These are phyloP conservation scores for Calonectria leucothoes DNA, from an alignment of 2,329 filamentous ascomycete genomes.

Conservation along the genomic window DNA sequence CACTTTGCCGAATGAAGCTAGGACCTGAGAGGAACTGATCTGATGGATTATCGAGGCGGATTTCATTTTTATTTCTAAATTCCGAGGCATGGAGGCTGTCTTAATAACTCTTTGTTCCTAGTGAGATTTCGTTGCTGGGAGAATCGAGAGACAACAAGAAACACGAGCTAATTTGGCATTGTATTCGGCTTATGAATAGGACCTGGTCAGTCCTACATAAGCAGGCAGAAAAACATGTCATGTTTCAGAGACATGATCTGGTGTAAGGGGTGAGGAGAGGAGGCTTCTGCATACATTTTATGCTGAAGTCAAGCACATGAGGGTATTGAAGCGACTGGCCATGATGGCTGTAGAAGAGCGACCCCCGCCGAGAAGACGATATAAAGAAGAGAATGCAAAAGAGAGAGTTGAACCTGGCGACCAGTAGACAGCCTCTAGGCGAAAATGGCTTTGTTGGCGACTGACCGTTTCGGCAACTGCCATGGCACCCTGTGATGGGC, in stretches of 20 bases:
- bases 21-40: not conserved
- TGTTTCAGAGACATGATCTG: not conserved
- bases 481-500: slow-evolving; percentile 10
- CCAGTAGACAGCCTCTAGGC: not conserved
- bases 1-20: not conserved
- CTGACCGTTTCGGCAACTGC: slow-evolving; percentile 7
- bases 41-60: not conserved
- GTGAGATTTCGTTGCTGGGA: not conserved
- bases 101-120: not conserved
- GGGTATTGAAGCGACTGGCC: not conserved
- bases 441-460: not conserved
- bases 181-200: not conserved
- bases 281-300: not conserved
- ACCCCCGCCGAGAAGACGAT: too few relatives aligned
- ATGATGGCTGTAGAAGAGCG: not conserved
- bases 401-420: not conserved
- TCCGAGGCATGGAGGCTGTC: not conserved
- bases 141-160: not conserved
- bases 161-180: not conserved
- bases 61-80: not conserved
- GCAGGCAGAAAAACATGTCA: not conserved
- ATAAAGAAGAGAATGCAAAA: not conserved
- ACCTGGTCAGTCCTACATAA: not conserved
- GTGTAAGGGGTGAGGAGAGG: not conserved
- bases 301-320: not conserved